Base-by-base conservation (phyloP, 2,329 filamentous ascomycete species). In the Xylariaceae sp. region DNA sequence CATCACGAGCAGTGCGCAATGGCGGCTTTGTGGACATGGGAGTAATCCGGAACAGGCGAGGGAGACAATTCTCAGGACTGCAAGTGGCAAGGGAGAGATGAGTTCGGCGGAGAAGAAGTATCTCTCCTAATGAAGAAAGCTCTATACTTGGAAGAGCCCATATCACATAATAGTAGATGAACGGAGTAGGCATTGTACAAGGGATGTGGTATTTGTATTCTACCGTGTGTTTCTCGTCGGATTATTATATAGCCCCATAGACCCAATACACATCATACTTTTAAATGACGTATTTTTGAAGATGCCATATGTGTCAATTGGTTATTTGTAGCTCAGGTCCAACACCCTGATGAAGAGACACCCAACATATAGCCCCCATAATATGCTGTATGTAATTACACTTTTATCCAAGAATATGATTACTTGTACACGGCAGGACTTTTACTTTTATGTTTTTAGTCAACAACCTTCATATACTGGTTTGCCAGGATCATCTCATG, bases 391-490 rank as follows among this genome's bases (percentile, higher is more conserved):
- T 31, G 28, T 31, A 12, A 31, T 16, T 51, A 29, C 39, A 53
- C 17, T 17, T 21, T 41, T 31, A 41, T 40, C 29, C 26, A 49
- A 44, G 36, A 53, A 40, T 17, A 23, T 33, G 14, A 33, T 53
- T 19, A 36, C 7, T 28, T 46, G 12, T 60, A 57, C 44, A 60
- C 2, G 11, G 23, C 17, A 40, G 14, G 14, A 14, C 23, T 31
- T 43, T 16, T 37, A 41, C 37, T 12, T 17, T 14, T 1, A 28
- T 21, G 12, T 12, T 44, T 36, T 49, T 67, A 71, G 52, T 70
- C 67, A 17, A 71, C 48, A n/a, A 63, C 68, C 53, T 69, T 69
- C 69, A 71, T 71, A 58, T 63, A 69, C 49, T 66, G 65, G 57
- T 66, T 68, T 37, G 66, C 62, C 36, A 64, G 54, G 49, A 63